Evolutionary conservation across 1,284 basidiomycete genomes (phyloP), one percentile per base, ranked within the genome.

Genomic region (Phellopilus nigrolimitatus): DNA sequence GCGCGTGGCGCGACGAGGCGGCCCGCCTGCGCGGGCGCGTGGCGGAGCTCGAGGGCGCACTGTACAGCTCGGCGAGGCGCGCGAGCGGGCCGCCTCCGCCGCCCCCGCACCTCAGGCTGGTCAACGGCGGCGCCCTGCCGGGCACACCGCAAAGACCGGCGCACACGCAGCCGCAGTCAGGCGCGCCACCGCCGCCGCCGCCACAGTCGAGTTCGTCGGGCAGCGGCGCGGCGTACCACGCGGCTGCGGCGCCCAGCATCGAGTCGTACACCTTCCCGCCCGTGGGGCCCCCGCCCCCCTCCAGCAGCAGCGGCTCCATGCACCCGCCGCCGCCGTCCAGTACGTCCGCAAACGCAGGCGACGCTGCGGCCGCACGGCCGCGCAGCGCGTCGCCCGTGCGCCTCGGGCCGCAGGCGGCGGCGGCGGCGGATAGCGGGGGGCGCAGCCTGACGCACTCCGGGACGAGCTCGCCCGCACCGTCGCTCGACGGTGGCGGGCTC

Each of bases 1-100:
- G 72, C 8, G 67, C 65, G 8, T 71, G 87, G 70, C 72, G 72
- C 41, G 71, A 76, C 19, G 85, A 88, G 66, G 70, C 88, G 52
- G 60, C 62, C 17, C 67, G 69, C 19, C 67, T 88, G 49, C 73
- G 75, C 44, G 69, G 78, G 27, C 71, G 79, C 37, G 72, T 80
- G 17, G 77, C 78, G 45, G 78, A 80, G 52, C 65, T 81, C 34
- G 80, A 83, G 60, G 79, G 48, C n/a, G 27, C 36, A 7, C n/a
- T 51, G 24, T 33, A 37, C 24, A n/a, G 17, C 30, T 13, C 25
- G 21, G 13, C 34, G 25, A 40, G 21, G 31, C 30, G 36, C 3
- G 13, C 4, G 25, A 19, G 30, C n/a, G 10, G 17, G 5, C 19
- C 13, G 10, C n/a, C n/a, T n/a, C n/a, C n/a, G n/a, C n/a, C n/a